Conservation (phyloP, 2,329 filamentous ascomycete genomes). For the Alternaria viburni region DNA sequence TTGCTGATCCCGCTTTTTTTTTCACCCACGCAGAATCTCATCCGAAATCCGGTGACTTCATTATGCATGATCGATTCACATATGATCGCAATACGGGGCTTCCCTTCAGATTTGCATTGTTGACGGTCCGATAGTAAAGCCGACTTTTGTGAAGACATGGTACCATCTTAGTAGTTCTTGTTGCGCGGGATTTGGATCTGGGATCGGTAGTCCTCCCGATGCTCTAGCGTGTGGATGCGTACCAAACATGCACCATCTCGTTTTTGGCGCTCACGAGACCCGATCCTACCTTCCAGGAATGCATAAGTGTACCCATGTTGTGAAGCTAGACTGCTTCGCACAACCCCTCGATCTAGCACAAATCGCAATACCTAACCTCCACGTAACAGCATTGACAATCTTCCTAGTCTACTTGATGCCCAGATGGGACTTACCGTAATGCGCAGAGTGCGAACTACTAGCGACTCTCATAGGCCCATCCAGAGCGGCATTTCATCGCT, state of each 20-base stretch:
- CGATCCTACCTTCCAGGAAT: background rate
- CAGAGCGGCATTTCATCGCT: background rate
- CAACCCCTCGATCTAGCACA: background rate
- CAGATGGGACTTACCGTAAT: background rate
- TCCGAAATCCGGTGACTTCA: background rate
- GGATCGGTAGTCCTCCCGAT: slow-evolving; percentile 13
- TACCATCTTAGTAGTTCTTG: background rate
- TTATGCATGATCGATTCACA: background rate
- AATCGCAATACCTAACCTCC: background rate
- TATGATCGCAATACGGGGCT: background rate
- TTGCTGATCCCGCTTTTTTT: slow-evolving; percentile 10
- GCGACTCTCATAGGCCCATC: slow-evolving; percentile 2
- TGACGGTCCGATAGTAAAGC: background rate
- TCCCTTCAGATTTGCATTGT: background rate
- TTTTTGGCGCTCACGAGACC: background rate
- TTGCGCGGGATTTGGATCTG: slow-evolving; percentile 13
- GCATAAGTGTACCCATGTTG: background rate
- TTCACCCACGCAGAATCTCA: background rate
- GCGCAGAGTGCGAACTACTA: background rate
- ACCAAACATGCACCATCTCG: background rate
- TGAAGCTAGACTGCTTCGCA: background rate
- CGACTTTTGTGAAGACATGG: background rate
- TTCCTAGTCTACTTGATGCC: background rate
- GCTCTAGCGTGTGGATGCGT: background rate
- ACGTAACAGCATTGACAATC: background rate